phyloP scores from a whole-genome alignment of 257 asterid genomes.

The Solanum piurae region DNA sequence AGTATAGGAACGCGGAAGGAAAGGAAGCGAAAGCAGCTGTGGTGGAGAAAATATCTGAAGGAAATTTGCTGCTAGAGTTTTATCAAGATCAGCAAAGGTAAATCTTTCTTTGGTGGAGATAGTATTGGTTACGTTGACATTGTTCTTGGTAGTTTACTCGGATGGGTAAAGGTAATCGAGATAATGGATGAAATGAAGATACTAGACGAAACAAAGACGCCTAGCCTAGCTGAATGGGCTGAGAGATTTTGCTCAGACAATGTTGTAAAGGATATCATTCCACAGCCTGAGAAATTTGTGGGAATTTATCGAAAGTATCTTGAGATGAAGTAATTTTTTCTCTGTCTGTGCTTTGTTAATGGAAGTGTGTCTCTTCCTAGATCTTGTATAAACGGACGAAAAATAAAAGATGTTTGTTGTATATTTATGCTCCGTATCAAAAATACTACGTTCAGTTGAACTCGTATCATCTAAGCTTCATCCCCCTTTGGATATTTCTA shows the following conservation, averaged over 20 bases:
- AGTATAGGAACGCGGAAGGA: constrained; percentile 2
- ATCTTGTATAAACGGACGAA: background rate
- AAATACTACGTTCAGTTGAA: background rate
- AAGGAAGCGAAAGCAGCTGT: constrained; percentile 10
- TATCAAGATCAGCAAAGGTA: constrained; percentile 19
- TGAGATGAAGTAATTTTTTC: background rate
- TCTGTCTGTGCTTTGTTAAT: background rate
- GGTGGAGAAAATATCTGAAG: constrained; percentile 17
- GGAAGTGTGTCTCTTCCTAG: background rate
- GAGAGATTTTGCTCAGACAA: background rate
- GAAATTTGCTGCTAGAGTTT: constrained; percentile 19
- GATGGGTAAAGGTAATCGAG: constrained; percentile 15
- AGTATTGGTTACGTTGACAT: constrained; percentile 27
- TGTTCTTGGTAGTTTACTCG: constrained; percentile 18
- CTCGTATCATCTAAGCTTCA: background rate
- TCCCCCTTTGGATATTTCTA: background rate
- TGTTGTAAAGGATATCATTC: constrained; percentile 1
- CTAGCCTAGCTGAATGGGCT: constrained; percentile 3
- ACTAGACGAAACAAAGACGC: constrained; percentile 22
- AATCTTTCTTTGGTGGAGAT: constrained; percentile 28
- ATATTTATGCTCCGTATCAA: background rate
- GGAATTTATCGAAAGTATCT: background rate
- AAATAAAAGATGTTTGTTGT: background rate
- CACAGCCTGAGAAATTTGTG: background rate
- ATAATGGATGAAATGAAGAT: background rate